Evolutionary conservation across 495 filamentous ascomycete genomes (phyloP).

Genomic region (Jackrogersella minutella): DNA sequence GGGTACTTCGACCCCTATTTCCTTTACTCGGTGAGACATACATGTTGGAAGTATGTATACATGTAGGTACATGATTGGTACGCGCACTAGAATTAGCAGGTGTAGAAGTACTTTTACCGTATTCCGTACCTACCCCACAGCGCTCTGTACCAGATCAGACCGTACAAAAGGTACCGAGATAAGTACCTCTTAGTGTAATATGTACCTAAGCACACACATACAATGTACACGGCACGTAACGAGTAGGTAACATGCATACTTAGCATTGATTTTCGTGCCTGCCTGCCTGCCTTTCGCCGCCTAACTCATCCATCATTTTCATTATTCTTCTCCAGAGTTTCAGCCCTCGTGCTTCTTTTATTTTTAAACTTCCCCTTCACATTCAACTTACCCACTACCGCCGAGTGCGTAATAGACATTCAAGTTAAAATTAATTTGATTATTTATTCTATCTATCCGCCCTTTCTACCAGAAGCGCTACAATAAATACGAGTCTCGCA

Average conservation of each 20-base stretch:
- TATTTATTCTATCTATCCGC: not conserved
- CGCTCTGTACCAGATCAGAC: slow-evolving; percentile 3
- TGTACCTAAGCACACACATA: not conserved
- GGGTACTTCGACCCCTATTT: slow-evolving; percentile 4
- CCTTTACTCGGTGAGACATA: not conserved
- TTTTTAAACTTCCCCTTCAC: slow-evolving; percentile 12
- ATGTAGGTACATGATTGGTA: too few relatives aligned
- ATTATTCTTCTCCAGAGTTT: slow-evolving; percentile 28
- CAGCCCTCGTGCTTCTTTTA: slow-evolving; percentile 35
- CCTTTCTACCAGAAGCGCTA: slow-evolving; percentile 13
- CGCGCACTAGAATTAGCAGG: slow-evolving; percentile 1
- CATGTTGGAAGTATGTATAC: not conserved
- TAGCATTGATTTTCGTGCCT: slow-evolving; percentile 19
- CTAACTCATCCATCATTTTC: slow-evolving; percentile 26
- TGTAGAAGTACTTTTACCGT: slow-evolving; percentile 8
- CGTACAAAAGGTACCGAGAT: too few relatives aligned
- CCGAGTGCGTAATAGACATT: slow-evolving; percentile 15
- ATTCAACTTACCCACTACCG: slow-evolving; percentile 12
- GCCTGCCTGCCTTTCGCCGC: slow-evolving; percentile 15
- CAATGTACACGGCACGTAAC: slow-evolving; percentile 14
- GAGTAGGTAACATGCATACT: slow-evolving; percentile 8
- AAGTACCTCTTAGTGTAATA: slow-evolving; percentile 13
- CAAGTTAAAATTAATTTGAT: slow-evolving; percentile 15
- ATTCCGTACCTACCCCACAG: not conserved
- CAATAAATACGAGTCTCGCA: slow-evolving; percentile 1